phyloP scores from a whole-genome alignment of 164 flowering plant genomes.

The Akebia trifoliata region DNA sequence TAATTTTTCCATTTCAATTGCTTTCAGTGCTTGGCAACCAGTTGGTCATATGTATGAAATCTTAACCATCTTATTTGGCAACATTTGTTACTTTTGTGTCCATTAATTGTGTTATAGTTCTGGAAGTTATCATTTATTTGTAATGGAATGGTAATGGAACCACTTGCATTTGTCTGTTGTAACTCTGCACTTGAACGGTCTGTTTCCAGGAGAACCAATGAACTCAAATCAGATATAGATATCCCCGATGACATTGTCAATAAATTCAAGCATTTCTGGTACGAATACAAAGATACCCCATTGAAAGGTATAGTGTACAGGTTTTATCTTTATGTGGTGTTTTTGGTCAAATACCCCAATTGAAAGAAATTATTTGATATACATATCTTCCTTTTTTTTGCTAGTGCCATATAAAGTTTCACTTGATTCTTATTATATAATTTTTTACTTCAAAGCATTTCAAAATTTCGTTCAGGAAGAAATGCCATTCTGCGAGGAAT shows the following conservation, averaged over 20 bases:
- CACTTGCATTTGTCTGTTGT: not conserved
- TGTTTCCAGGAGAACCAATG: conserved; percentile 70
- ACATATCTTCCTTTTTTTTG: not conserved
- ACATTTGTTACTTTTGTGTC: too few relatives aligned
- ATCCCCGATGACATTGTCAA: conserved; percentile 60
- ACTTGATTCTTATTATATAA: not conserved
- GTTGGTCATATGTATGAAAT: too few relatives aligned
- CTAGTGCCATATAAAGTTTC: not conserved
- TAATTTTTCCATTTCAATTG: too few relatives aligned
- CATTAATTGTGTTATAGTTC: not conserved
- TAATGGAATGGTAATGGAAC: too few relatives aligned
- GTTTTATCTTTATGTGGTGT: too few relatives aligned
- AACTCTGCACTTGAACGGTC: not conserved
- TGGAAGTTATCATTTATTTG: too few relatives aligned
- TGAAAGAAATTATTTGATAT: not conserved
- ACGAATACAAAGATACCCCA: conserved; percentile 58
- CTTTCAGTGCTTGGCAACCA: too few relatives aligned
- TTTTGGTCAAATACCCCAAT: too few relatives aligned
- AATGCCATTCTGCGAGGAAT: conserved; percentile 81
- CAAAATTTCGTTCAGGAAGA: conserved; percentile 54
- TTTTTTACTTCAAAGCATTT: conserved; percentile 3
- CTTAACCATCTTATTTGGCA: too few relatives aligned
- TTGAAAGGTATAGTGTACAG: conserved; percentile 52
- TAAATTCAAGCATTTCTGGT: conserved; percentile 80
- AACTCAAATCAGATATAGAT: conserved; percentile 66